phyloP scores from a whole-genome alignment of 768 basidiomycete genomes.

The Amanita pseudoporphyria region DNA sequence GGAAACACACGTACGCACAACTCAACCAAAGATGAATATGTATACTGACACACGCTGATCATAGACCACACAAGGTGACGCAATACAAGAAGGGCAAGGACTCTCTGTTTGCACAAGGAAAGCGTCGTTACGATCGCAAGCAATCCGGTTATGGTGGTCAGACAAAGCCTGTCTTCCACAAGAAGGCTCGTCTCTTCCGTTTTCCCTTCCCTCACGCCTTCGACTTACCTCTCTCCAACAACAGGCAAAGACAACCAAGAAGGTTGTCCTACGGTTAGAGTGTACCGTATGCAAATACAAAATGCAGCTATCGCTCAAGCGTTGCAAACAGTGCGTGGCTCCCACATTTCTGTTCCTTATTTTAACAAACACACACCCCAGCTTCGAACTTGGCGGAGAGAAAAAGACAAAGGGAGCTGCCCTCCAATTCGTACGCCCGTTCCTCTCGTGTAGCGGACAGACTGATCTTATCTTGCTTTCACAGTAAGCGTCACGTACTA shows the following conservation, averaged over 20 bases:
- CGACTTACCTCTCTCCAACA: neutral
- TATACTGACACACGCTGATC: constrained; percentile 10
- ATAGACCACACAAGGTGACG: constrained; percentile 96
- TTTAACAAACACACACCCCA: constrained; percentile 19
- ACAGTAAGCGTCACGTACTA: constrained; percentile 15
- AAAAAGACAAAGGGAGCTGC: constrained; percentile 99
- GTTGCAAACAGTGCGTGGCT: constrained; percentile 91
- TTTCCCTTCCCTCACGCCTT: neutral
- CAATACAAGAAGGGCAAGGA: constrained; percentile 99
- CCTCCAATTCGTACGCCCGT: constrained; percentile 74
- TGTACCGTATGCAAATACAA: constrained; percentile 99
- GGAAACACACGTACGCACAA: constrained; percentile 82
- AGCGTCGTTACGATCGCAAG: constrained; percentile 99
- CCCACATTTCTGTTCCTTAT: neutral
- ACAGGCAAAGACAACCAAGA: constrained; percentile 98
- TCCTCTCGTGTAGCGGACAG: neutral
- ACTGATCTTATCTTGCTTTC: neutral
- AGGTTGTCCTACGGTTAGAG: constrained; percentile 95
- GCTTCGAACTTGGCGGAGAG: constrained; percentile 99
- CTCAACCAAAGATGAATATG: no score
- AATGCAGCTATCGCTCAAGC: constrained; percentile 93
- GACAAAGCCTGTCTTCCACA: constrained; percentile 99
- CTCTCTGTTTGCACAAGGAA: constrained; percentile 96
- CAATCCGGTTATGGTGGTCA: constrained; percentile 99
- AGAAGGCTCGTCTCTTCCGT: constrained; percentile 73